phyloP scores from a whole-genome alignment of 2,329 filamentous ascomycete species.

The Sclerotinia sclerotiorum region DNA sequence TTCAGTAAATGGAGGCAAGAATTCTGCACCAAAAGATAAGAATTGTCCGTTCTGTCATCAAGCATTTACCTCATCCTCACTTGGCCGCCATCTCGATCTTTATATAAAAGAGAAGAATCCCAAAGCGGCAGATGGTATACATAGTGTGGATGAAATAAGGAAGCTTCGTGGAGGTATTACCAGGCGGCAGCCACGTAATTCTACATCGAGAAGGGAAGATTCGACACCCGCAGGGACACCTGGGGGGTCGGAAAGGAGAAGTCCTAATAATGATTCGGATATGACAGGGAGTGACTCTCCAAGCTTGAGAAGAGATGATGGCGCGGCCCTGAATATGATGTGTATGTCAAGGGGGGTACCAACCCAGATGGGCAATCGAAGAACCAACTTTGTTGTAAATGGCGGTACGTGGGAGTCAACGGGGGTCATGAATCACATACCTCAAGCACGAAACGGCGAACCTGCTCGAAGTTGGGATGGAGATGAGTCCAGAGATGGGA shows the following conservation, averaged over 20 bases:
- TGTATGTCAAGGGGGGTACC: constrained; percentile 1
- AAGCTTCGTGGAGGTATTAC: constrained; percentile 84
- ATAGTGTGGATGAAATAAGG: constrained; percentile 85
- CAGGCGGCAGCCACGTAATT: constrained; percentile 73
- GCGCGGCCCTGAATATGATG: constrained; percentile 41
- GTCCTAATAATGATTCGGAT: constrained; percentile 39
- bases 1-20: constrained; percentile 38
- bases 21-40: constrained; percentile 66
- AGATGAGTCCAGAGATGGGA: constrained; percentile 40
- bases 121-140: constrained; percentile 79
- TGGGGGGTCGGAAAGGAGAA: constrained; percentile 42
- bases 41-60: constrained; percentile 86
- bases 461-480: constrained; percentile 42
- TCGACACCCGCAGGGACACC: constrained; percentile 59
- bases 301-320: constrained; percentile 41
- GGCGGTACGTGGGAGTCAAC: constrained; percentile 71
- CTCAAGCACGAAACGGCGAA: constrained; percentile 51
- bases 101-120: constrained; percentile 95
- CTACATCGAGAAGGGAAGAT: constrained; percentile 52
- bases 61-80: constrained; percentile 87
- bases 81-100: constrained; percentile 89
- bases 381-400: constrained; percentile 37
- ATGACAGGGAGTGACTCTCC: constrained; percentile 40
- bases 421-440: constrained; percentile 74
- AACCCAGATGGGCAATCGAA: constrained; percentile 34